Conservation (phyloP, 2,329 filamentous ascomycete genomes). For the Fusarium sp. region DNA sequence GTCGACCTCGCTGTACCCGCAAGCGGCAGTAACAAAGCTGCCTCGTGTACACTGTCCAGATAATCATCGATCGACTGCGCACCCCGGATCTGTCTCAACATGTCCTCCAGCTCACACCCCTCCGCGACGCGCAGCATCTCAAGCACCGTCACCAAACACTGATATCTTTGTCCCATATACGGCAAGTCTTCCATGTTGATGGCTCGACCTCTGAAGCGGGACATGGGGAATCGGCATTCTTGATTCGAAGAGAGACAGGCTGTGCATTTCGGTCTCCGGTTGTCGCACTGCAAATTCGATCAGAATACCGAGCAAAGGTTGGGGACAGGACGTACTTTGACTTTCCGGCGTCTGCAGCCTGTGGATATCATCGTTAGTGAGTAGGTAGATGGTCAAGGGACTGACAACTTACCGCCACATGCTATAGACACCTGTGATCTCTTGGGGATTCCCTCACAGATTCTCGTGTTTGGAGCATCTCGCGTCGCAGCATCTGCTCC, state of each 20-base stretch:
- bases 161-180: background rate
- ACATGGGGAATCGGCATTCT: background rate
- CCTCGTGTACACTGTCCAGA: background rate
- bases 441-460: too few relatives aligned
- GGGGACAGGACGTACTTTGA: background rate
- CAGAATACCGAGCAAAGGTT: too few relatives aligned
- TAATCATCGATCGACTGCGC: background rate
- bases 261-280: background rate
- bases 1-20: background rate
- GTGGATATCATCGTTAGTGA: too few relatives aligned
- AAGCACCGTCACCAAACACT: background rate
- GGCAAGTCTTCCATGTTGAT: background rate
- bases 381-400: too few relatives aligned
- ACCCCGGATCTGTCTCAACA: background rate
- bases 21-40: background rate
- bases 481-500: too few relatives aligned
- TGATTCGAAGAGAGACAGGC: background rate
- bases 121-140: background rate
- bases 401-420: too few relatives aligned
- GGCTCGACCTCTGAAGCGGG: background rate
- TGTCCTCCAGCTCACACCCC: background rate
- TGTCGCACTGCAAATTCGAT: background rate
- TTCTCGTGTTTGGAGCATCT: too few relatives aligned
- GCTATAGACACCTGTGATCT: too few relatives aligned
- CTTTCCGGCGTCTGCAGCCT: background rate